These are phyloP conservation scores for Cladosporium sp. DNA, from an alignment of 2,329 filamentous ascomycete genomes.

Conservation along the genomic window DNA sequence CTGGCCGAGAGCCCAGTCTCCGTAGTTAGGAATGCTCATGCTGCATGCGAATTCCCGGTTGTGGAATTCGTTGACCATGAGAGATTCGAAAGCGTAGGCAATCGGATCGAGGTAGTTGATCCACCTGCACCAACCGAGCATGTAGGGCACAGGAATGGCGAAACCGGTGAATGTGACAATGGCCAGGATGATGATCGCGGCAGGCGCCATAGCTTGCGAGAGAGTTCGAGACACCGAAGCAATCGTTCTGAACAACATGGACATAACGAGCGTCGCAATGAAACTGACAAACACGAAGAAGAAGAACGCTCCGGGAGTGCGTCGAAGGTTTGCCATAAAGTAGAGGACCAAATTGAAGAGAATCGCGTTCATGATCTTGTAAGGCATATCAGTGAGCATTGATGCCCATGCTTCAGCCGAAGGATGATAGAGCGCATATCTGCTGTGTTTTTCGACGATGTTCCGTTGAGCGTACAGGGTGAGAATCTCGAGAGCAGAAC, in stretches of 20 bases:
- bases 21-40: not conserved
- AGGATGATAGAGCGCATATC: slow-evolving; percentile 87
- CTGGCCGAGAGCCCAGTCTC: slow-evolving; percentile 24
- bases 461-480: slow-evolving; percentile 85
- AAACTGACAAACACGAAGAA: slow-evolving; percentile 80
- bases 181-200: slow-evolving; percentile 62
- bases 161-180: slow-evolving; percentile 72
- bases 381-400: slow-evolving; percentile 83
- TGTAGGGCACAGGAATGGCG: slow-evolving; percentile 59
- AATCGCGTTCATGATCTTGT: slow-evolving; percentile 74
- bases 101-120: slow-evolving; percentile 80
- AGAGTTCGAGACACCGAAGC: slow-evolving; percentile 72
- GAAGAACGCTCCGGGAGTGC: slow-evolving; percentile 77
- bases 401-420: slow-evolving; percentile 85
- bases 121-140: slow-evolving; percentile 80
- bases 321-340: slow-evolving; percentile 81
- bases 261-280: slow-evolving; percentile 73
- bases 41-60: slow-evolving; percentile 60
- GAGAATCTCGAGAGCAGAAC: slow-evolving; percentile 78
- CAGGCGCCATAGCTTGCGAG: slow-evolving; percentile 59
- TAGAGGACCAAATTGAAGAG: slow-evolving; percentile 80
- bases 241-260: slow-evolving; percentile 82
- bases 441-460: slow-evolving; percentile 86
- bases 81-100: slow-evolving; percentile 75
- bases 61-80: slow-evolving; percentile 74